A percentile compares a stretch with the other conserved stretches of the same genome.
Evolutionary conservation across 495 filamentous ascomycete species (phyloP).

Genomic region (Penicillium canariense): DNA sequence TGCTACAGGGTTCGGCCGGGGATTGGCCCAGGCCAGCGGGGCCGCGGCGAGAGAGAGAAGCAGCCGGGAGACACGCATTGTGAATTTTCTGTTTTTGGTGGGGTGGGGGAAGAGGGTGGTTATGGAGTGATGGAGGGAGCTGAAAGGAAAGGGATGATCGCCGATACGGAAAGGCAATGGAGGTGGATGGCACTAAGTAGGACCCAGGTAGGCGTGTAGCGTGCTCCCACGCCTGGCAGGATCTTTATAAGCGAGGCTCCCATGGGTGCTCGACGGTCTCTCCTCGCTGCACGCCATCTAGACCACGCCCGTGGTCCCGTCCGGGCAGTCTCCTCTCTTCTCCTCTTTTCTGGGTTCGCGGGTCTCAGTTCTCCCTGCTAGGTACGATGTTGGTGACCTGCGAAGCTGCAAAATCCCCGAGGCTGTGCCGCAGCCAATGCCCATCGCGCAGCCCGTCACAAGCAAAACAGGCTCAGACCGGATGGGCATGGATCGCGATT

Average conservation of each 20-base stretch:
- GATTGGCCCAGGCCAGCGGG: constrained; percentile 34
- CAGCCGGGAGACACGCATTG: constrained; percentile 28
- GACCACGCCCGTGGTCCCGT: not conserved
- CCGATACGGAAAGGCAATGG: not conserved
- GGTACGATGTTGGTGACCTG: too few species aligned
- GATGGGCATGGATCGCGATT: constrained; percentile 16
- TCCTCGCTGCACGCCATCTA: constrained; percentile 5
- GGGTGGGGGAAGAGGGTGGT: not conserved
- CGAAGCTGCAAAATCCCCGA: constrained; percentile 23
- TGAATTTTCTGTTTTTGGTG: constrained; percentile 4
- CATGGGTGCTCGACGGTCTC: not conserved
- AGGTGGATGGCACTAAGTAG: not conserved
- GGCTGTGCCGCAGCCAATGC: constrained; percentile 9
- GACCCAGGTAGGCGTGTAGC: too few species aligned
- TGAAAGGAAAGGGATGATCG: not conserved
- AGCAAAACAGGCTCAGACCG: constrained; percentile 8
- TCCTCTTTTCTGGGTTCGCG: not conserved
- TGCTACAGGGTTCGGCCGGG: constrained; percentile 32
- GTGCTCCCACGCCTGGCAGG: too few species aligned
- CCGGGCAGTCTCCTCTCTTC: not conserved
- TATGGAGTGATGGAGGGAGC: not conserved
- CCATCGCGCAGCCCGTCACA: constrained; percentile 4
- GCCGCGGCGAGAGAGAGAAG: constrained; percentile 31
- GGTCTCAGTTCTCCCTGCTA: not conserved
- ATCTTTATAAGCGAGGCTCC: constrained; percentile 8